These are phyloP conservation scores for Colletotrichum acutatum DNA, from an alignment of 2,329 filamentous ascomycete species.

Conservation along the genomic window DNA sequence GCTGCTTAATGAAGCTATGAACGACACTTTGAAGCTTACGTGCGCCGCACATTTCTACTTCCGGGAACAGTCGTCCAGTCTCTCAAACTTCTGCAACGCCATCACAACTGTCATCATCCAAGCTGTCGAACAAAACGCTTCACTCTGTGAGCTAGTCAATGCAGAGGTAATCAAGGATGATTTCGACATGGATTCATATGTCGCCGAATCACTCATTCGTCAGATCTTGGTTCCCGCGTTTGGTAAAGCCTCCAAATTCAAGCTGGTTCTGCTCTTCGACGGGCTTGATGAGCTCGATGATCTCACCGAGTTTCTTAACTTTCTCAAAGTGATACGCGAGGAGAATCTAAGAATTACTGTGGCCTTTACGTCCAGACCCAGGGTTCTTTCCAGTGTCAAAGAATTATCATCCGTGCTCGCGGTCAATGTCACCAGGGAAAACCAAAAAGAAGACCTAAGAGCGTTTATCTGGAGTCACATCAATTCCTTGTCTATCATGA, in stretches of 20 bases:
- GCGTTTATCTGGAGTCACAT: conserved; percentile 42
- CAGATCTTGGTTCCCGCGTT: conserved; percentile 42
- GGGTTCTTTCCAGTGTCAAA: conserved; percentile 26
- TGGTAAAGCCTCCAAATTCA: conserved; percentile 35
- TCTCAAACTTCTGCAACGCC: conserved; percentile 39
- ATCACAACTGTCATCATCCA: conserved; percentile 44
- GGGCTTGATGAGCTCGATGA: conserved; percentile 45
- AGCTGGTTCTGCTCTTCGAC: conserved; percentile 44
- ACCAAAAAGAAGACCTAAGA: conserved; percentile 43
- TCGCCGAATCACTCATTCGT: conserved; percentile 37
- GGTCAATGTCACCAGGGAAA: conserved; percentile 41
- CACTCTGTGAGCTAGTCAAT: conserved; percentile 44
- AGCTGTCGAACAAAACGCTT: conserved; percentile 43
- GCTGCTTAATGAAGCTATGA: conserved; percentile 22
- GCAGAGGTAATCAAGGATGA: conserved; percentile 42
- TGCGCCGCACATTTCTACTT: conserved; percentile 50
- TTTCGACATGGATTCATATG: conserved; percentile 10
- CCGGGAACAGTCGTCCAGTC: conserved; percentile 44
- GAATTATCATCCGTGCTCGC: background rate
- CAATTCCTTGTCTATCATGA: conserved; percentile 39
- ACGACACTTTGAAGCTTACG: conserved; percentile 35
- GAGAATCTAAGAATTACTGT: conserved; percentile 41
- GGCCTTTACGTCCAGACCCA: conserved; percentile 40
- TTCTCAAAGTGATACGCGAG: conserved; percentile 40
- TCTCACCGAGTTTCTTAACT: conserved; percentile 34